Conservation (phyloP, 176 grass and related monocot species). For the Eragrostis curvula region DNA sequence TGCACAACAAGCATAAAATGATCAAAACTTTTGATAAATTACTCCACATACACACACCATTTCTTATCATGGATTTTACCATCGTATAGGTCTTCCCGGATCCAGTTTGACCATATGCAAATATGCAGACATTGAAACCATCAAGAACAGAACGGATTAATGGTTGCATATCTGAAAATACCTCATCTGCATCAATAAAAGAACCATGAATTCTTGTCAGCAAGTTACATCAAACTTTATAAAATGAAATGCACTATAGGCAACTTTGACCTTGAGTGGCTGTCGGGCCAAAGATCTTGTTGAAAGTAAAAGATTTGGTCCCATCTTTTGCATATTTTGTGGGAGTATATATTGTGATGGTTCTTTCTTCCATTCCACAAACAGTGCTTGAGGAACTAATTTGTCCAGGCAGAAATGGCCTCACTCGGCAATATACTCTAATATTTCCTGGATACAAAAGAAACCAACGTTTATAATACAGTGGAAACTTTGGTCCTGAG, state of each 20-base stretch:
- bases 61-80: constrained; percentile 50
- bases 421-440: constrained; percentile 93
- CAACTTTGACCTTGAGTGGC: constrained; percentile 75
- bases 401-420: constrained; percentile 74
- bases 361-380: constrained; percentile 78
- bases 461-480: constrained; percentile 22
- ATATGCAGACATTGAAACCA: constrained; percentile 97
- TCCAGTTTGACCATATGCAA: constrained; percentile 98
- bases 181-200: constrained; percentile 75
- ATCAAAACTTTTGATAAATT: constrained; percentile 7
- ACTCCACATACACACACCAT: not conserved
- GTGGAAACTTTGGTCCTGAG: constrained; percentile 16
- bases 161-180: constrained; percentile 89
- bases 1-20: constrained; percentile 45
- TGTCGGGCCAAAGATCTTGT: constrained; percentile 75
- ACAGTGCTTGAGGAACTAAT: constrained; percentile 48
- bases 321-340: constrained; percentile 89
- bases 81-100: constrained; percentile 95
- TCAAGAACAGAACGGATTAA: constrained; percentile 92
- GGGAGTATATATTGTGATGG: constrained; percentile 68
- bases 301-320: constrained; percentile 82
- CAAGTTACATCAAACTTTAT: constrained; percentile 1
- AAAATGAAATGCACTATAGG: not conserved
- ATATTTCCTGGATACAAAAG: constrained; percentile 80
- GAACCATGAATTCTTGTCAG: constrained; percentile 1